Percentiles rank a stretch among this genome's conserved stretches.
Evolutionary conservation across 768 basidiomycete genomes (phyloP).

Genomic region (Botryobasidium botryosum): DNA sequence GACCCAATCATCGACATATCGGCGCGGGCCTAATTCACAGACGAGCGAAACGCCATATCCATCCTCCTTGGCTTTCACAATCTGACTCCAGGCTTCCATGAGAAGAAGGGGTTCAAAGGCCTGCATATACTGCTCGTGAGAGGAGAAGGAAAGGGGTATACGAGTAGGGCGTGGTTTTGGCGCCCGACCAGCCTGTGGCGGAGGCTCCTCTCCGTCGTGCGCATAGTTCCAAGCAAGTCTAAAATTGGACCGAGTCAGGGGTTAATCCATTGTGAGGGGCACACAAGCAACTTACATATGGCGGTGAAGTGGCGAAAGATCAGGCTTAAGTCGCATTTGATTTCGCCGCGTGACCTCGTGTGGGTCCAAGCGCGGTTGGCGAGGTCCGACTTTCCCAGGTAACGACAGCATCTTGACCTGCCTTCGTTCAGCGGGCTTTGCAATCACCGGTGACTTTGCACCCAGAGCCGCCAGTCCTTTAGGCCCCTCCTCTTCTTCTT

Average conservation of each 20-base stretch:
- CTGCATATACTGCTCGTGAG: slow-evolving; percentile 47
- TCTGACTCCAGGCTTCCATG: slow-evolving; percentile 83
- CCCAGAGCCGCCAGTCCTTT: neutral
- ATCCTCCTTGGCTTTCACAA: slow-evolving; percentile 61
- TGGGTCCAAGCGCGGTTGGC: slow-evolving; percentile 30
- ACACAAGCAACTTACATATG: neutral
- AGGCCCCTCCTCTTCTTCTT: neutral
- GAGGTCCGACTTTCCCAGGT: slow-evolving; percentile 23
- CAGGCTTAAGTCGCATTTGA: slow-evolving; percentile 60
- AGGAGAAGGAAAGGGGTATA: slow-evolving; percentile 50
- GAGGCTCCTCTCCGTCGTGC: slow-evolving; percentile 44
- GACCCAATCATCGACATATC: slow-evolving; percentile 64
- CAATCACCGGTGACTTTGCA: neutral
- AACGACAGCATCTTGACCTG: slow-evolving; percentile 39
- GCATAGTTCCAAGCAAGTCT: slow-evolving; percentile 81
- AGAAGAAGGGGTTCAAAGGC: slow-evolving; percentile 75
- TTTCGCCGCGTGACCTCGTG: slow-evolving; percentile 45
- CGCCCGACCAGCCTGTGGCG: too few species aligned
- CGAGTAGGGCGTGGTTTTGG: slow-evolving; percentile 23
- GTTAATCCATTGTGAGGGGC: slow-evolving; percentile 8
- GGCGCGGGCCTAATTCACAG: slow-evolving; percentile 49
- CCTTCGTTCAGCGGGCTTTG: slow-evolving; percentile 29
- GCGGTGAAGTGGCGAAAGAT: slow-evolving; percentile 63
- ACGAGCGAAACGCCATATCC: slow-evolving; percentile 29
- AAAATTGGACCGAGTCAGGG: too few species aligned